Base-by-base conservation (phyloP, 495 filamentous ascomycete species). In the Hyphodiscus hymeniophilus region DNA sequence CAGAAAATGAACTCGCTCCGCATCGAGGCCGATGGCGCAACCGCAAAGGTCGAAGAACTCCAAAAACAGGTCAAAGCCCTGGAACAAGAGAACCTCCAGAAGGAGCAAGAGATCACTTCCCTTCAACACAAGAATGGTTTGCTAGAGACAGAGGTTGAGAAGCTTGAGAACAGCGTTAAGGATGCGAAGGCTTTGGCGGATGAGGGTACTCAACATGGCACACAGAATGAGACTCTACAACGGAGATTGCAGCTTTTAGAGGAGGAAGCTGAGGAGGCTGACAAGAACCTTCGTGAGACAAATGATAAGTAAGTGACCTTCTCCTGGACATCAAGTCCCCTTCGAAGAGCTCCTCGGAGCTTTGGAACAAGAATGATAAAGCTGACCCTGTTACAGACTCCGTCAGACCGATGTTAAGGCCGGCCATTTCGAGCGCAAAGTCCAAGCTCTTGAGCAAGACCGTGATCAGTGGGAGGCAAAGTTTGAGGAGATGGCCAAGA, bases 351-450 rank as follows among this genome's bases (percentile, higher is more conserved):
- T n/a, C n/a, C n/a, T n/a, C n/a, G n/a, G 44, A 42, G 21, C 17
- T 50, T 21, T 3, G 3, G 40, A 30, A 24, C 6, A 22, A 15
- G 3, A 32, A 28, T 28, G 26, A 28, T 28, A 28, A 47, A 52
- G 30, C 47, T 49, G 38, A 58, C 57, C 38, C 36, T 12, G 20
- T 10, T 10, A 35, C 51, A 99, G 92, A 71, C 87, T 97, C 60
- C 89, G 94, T 60, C 90, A 94, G 71, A 96, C 92, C 67, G 92
- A 97, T 66, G 89, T 97, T 70, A 96, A 96, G 74, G 89, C 92
- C 63, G 94, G 91, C 52, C 92, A 99, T 76, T 95, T 89, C 71
- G 94, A 97, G 72, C 94, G 94, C 74, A 96, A 99, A 73, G 92
- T 99, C 54, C 85, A 94, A 65, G 94, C 91, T 57, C 81, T 99